Evolutionary conservation across 139 green algal species (phyloP).

Genomic region (Haematococcus lacustris): DNA sequence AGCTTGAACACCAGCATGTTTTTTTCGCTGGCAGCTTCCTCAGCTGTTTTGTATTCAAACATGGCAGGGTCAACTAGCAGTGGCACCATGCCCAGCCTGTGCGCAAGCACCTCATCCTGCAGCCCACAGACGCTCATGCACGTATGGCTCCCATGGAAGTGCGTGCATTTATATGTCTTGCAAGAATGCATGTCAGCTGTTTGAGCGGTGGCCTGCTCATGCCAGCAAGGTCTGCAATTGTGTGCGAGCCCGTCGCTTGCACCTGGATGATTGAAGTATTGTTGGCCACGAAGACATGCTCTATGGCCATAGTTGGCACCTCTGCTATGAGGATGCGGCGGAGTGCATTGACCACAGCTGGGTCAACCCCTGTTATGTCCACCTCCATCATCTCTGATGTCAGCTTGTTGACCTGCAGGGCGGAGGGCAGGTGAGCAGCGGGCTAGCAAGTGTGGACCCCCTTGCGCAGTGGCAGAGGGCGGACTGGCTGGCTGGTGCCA

Average conservation of each 20-base stretch:
- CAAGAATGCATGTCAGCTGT: no score
- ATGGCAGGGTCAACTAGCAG: constrained; percentile 70
- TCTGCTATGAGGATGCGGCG: constrained; percentile 91
- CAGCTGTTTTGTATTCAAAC: constrained; percentile 59
- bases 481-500: neutral
- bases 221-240: no score
- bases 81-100: constrained; percentile 89
- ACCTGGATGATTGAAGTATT: constrained; percentile 93
- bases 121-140: no score
- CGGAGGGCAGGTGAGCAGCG: neutral
- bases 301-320: constrained; percentile 93
- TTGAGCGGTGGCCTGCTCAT: no score
- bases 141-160: no score
- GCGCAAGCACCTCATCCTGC: constrained; percentile 88
- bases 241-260: no score
- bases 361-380: constrained; percentile 83
- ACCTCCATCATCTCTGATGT: constrained; percentile 72
- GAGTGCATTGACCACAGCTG: constrained; percentile 88
- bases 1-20: constrained; percentile 69
- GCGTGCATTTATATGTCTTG: no score
- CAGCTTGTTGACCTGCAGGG: constrained; percentile 30
- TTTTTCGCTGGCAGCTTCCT: constrained; percentile 45
- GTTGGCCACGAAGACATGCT: constrained; percentile 96
- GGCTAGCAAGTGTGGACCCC: neutral
- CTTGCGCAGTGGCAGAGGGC: no score